Evolutionary conservation across 179 eudicot species (phyloP).

Genomic region (Amaranthus tricolor): DNA sequence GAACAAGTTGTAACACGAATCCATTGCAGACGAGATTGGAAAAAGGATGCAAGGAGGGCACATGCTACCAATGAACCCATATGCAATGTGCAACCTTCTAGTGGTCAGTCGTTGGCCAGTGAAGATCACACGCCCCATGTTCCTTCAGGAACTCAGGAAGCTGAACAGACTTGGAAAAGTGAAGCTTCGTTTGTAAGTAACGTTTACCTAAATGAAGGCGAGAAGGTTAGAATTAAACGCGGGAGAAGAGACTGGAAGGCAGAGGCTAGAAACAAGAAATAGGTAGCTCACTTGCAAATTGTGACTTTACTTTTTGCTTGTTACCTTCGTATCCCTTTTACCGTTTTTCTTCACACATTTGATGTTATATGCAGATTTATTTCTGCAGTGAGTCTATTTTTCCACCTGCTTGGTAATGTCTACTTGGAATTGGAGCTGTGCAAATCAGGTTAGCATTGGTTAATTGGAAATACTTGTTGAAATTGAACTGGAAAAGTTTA

Average conservation of each 20-base stretch:
- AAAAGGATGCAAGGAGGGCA: slow-evolving; percentile 73
- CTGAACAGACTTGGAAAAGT: slow-evolving; percentile 15
- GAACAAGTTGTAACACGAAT: slow-evolving; percentile 37
- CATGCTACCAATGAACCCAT: slow-evolving; percentile 36
- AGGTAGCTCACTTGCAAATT: slow-evolving; percentile 16
- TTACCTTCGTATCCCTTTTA: background rate
- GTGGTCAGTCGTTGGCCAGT: slow-evolving; percentile 22
- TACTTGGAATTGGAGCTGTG: background rate
- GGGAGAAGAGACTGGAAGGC: slow-evolving; percentile 78
- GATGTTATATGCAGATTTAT: slow-evolving; percentile 14
- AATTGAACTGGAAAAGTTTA: background rate
- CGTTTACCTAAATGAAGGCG: slow-evolving; percentile 20
- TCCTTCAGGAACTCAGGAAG: slow-evolving; percentile 12
- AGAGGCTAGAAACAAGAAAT: slow-evolving; percentile 75
- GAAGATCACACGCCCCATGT: slow-evolving; percentile 20
- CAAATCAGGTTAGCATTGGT: background rate
- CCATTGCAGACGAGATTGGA: slow-evolving; percentile 67
- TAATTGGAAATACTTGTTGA: slow-evolving; percentile 1
- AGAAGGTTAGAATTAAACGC: slow-evolving; percentile 25
- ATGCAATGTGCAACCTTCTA: slow-evolving; percentile 10
- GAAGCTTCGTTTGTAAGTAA: slow-evolving; percentile 20
- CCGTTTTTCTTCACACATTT: background rate
- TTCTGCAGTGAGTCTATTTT: background rate
- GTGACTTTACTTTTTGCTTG: too few relatives aligned
- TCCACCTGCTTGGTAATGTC: background rate